Evolutionary conservation across 176 grass and related monocot species (phyloP).

Genomic region (Juncus effusus): DNA sequence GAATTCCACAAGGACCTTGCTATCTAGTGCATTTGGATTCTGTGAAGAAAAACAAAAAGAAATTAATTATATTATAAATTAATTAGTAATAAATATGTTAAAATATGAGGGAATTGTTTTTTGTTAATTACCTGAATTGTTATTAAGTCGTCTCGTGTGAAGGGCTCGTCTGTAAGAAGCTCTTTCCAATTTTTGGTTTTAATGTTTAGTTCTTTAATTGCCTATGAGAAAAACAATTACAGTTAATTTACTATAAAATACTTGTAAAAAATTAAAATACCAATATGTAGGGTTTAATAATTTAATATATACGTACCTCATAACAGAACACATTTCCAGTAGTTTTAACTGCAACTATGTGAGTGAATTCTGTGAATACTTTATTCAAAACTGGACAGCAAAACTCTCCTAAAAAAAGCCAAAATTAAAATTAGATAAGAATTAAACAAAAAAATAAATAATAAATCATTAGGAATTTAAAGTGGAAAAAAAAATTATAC

Average conservation of each 20-base stretch:
- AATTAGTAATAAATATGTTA: not conserved
- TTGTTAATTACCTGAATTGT: constrained; percentile 80
- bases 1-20: constrained; percentile 72
- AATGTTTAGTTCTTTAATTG: constrained; percentile 90
- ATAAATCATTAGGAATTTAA: not conserved
- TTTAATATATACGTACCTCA: constrained; percentile 44
- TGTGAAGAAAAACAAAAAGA: constrained; percentile 28
- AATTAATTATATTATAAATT: not conserved
- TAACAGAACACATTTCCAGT: constrained; percentile 98
- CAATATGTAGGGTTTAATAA: constrained; percentile 9
- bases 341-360: constrained; percentile 98
- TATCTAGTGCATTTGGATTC: constrained; percentile 89
- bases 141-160: constrained; percentile 79
- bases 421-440: not conserved
- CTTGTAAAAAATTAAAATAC: constrained; percentile 17
- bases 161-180: constrained; percentile 86
- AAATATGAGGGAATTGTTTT: constrained; percentile 15
- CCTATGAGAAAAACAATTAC: constrained; percentile 34
- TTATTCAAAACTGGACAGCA: constrained; percentile 91
- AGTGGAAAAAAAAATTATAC: constrained; percentile 38
- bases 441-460: not conserved
- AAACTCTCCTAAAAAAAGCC: constrained; percentile 62
- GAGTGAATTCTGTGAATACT: constrained; percentile 95
- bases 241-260: constrained; percentile 19
- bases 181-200: constrained; percentile 98